Conservation (phyloP, 306 rosid species). For the Dryas alaskensis region DNA sequence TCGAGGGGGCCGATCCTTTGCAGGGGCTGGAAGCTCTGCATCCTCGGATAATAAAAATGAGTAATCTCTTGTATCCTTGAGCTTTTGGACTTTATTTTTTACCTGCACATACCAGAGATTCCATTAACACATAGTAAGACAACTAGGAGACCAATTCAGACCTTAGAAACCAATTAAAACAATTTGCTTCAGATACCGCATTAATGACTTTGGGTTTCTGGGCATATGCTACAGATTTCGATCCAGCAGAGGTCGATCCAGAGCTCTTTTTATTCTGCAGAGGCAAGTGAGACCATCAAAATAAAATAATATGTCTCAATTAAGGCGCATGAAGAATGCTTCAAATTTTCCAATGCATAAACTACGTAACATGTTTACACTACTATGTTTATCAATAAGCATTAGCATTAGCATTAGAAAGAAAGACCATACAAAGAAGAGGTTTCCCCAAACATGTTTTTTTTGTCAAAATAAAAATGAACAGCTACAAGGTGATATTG, state of each 20-base stretch:
- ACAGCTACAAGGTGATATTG: too few species aligned
- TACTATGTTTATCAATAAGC: too few species aligned
- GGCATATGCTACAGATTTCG: conserved; percentile 37
- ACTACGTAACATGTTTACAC: background rate
- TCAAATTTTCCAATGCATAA: background rate
- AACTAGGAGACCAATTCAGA: background rate
- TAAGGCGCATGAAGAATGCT: background rate
- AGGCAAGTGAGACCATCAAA: conserved; percentile 28
- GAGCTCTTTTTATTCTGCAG: conserved; percentile 55
- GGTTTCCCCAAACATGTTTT: too few species aligned
- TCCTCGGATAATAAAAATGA: conserved; percentile 81
- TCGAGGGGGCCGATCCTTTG: conserved; percentile 43
- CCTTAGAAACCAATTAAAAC: conserved; percentile 8
- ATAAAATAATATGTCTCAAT: conserved; percentile 7
- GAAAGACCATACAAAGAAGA: too few species aligned
- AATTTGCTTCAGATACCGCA: conserved; percentile 53
- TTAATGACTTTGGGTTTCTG: conserved; percentile 44
- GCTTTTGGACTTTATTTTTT: conserved; percentile 56
- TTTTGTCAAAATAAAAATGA: too few species aligned
- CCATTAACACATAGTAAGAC: conserved; percentile 17
- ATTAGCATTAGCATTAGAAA: too few species aligned
- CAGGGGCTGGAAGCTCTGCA: conserved; percentile 62
- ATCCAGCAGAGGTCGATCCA: conserved; percentile 39
- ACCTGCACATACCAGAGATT: conserved; percentile 44
- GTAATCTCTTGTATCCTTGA: conserved; percentile 85